Percentiles rank a stretch among this genome's conserved stretches.
Conservation (phyloP, 345 rosid genomes). For the Rhizophora apiculata region DNA sequence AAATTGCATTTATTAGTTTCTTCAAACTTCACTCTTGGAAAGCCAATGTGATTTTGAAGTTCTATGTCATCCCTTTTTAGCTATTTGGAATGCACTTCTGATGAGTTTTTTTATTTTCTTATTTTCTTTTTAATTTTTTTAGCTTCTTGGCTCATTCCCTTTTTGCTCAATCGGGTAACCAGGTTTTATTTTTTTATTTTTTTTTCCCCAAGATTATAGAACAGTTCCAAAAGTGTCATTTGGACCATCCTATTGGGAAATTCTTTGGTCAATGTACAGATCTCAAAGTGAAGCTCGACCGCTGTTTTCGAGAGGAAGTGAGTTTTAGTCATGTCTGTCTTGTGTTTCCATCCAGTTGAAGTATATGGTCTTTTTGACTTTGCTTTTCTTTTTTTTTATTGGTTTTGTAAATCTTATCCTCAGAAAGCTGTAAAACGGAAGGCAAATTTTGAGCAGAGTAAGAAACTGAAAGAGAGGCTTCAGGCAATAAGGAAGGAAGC, state of each 20-base stretch:
- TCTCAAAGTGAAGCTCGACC: constrained; percentile 77
- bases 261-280: constrained; percentile 88
- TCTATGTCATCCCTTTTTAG: no score
- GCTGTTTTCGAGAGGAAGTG: constrained; percentile 82
- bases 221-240: constrained; percentile 84
- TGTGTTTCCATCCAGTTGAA: background rate
- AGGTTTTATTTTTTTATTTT: background rate
- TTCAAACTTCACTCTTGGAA: background rate
- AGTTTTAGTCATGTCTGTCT: constrained; percentile 10
- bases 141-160: no score
- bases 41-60: background rate
- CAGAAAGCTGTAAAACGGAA: constrained; percentile 92
- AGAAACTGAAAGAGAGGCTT: constrained; percentile 56
- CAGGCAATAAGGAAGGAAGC: constrained; percentile 47
- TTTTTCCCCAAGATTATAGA: constrained; percentile 55
- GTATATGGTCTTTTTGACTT: background rate
- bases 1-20: background rate
- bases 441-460: constrained; percentile 72
- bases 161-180: no score
- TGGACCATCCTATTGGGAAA: constrained; percentile 75
- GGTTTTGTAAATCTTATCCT: background rate
- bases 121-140: no score
- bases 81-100: no score
- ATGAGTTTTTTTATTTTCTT: no score
- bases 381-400: constrained; percentile 1